A percentile compares a stretch with the other conserved stretches of the same genome.
Conservation (phyloP, 306 rosid species). For the Cicer yamashitae region DNA sequence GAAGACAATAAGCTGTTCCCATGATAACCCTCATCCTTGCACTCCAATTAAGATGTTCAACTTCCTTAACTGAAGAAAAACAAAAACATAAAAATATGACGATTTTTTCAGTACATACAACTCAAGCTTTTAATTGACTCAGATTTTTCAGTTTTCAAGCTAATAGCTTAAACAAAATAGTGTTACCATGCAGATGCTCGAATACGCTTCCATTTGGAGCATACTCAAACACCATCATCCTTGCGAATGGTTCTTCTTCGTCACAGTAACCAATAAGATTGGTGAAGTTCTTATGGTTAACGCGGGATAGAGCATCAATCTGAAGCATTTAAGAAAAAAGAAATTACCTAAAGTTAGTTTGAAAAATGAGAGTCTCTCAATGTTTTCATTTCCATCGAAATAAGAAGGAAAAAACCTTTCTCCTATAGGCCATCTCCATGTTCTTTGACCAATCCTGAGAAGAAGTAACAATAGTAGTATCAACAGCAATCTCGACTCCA, state of each 20-base stretch:
- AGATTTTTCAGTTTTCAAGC: background rate
- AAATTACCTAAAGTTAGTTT: conserved; percentile 28
- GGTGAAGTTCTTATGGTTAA: conserved; percentile 92
- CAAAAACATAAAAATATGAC: background rate
- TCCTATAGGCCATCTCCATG: conserved; percentile 66
- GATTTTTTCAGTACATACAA: background rate
- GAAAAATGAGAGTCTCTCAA: conserved; percentile 14
- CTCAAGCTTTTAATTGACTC: conserved; percentile 2
- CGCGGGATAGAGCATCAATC: conserved; percentile 77
- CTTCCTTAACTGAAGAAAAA: conserved; percentile 68
- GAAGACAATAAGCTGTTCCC: conserved; percentile 92
- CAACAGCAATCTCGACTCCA: conserved; percentile 96
- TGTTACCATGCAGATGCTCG: conserved; percentile 91
- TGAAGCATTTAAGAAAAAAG: conserved; percentile 48
- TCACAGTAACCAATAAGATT: conserved; percentile 96
- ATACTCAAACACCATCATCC: conserved; percentile 98
- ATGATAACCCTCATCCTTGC: conserved; percentile 82
- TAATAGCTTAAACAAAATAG: conserved; percentile 3
- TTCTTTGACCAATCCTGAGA: conserved; percentile 79
- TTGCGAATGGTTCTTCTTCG: conserved; percentile 84
- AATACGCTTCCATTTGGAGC: conserved; percentile 91
- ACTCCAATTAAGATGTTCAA: conserved; percentile 88
- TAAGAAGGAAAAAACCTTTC: conserved; percentile 62
- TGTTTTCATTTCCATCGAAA: conserved; percentile 5
- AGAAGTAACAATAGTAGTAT: conserved; percentile 63